These are phyloP conservation scores for Calonectria naviculata DNA, from an alignment of 2,329 filamentous ascomycete species.

Conservation along the genomic window DNA sequence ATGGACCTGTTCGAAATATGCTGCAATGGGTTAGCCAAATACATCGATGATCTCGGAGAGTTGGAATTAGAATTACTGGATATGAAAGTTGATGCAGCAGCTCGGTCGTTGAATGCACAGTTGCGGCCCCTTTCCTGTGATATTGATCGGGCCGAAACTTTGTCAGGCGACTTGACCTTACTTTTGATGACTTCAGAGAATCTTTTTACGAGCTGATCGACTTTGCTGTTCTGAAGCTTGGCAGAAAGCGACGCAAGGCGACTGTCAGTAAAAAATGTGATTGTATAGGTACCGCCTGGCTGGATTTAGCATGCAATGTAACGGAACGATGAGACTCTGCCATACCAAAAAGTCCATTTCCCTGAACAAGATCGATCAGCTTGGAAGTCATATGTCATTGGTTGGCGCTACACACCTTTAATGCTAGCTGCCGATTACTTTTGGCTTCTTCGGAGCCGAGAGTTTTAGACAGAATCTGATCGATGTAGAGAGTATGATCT, in stretches of 20 bases:
- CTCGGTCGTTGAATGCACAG: conserved; percentile 7
- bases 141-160: conserved; percentile 17
- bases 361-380: conserved; percentile 6
- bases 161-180: conserved; percentile 26
- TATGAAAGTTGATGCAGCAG: conserved; percentile 21
- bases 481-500: conserved; percentile 24
- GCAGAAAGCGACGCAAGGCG: conserved; percentile 31
- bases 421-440: conserved; percentile 19
- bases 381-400: background rate
- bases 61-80: background rate
- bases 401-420: conserved; percentile 23
- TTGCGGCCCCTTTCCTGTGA: conserved; percentile 14
- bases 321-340: background rate
- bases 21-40: conserved; percentile 2
- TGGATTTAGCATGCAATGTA: background rate
- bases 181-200: conserved; percentile 31
- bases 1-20: conserved; percentile 35
- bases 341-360: conserved; percentile 34
- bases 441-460: background rate
- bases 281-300: conserved; percentile 30
- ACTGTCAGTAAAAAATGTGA: conserved; percentile 36
- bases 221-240: conserved; percentile 33
- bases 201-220: conserved; percentile 32
- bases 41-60: too few species aligned
- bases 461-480: conserved; percentile 22